A percentile compares a stretch with the other conserved stretches of the same genome.
phyloP scores from a whole-genome alignment of 2,329 filamentous ascomycete genomes.

The Colletotrichum ledebouriae region DNA sequence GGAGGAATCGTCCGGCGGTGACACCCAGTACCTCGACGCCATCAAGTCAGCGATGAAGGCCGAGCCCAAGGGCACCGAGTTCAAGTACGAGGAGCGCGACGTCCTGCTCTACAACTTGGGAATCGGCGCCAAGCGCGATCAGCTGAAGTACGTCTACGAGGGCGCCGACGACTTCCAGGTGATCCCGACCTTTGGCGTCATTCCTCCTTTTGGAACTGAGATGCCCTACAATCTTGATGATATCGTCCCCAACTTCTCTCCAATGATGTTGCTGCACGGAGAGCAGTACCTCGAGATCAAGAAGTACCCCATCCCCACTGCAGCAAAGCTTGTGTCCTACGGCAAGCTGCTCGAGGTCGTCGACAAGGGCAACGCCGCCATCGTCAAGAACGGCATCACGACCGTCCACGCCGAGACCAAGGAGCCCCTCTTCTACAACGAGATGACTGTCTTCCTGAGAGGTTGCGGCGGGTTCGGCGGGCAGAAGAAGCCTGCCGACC shows the following conservation, averaged over 20 bases:
- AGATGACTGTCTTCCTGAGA: slow-evolving; percentile 91
- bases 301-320: slow-evolving; percentile 91
- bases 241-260: slow-evolving; percentile 94
- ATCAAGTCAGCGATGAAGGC: slow-evolving; percentile 83
- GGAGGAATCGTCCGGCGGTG: slow-evolving; percentile 34
- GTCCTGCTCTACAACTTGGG: slow-evolving; percentile 96
- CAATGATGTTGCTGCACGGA: slow-evolving; percentile 98
- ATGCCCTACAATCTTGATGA: slow-evolving; percentile 84
- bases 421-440: slow-evolving; percentile 97
- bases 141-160: slow-evolving; percentile 91
- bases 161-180: slow-evolving; percentile 92
- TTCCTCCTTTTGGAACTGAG: slow-evolving; percentile 91
- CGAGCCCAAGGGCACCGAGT: slow-evolving; percentile 79
- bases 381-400: slow-evolving; percentile 83
- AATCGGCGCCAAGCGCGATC: slow-evolving; percentile 89
- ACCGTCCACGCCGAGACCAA: slow-evolving; percentile 88
- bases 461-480: slow-evolving; percentile 93
- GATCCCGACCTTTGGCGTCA: slow-evolving; percentile 94
- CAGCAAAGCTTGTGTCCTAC: slow-evolving; percentile 80
- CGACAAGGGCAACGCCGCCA: slow-evolving; percentile 92
- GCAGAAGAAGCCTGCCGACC: slow-evolving; percentile 79
- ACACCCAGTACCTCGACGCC: slow-evolving; percentile 73
- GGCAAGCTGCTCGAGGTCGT: slow-evolving; percentile 91
- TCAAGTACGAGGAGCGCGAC: slow-evolving; percentile 87
- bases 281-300: slow-evolving; percentile 98